Evolutionary conservation across 345 rosid species (phyloP).

Genomic region (Rhizophora mangle): DNA sequence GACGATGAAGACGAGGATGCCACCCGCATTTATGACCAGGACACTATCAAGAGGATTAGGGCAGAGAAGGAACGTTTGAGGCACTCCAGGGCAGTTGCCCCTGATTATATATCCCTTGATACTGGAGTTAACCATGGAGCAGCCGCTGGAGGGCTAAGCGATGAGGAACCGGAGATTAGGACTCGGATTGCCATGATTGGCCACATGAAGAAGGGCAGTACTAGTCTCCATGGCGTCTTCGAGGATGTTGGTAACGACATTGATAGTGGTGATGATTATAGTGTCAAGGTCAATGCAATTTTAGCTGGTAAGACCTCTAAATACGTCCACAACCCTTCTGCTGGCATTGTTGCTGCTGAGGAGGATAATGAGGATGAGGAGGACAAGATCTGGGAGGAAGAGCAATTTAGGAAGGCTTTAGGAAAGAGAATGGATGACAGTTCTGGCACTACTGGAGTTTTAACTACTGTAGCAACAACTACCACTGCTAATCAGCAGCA

Average conservation of each 20-base stretch:
- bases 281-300: neutral
- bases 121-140: conserved; percentile 38
- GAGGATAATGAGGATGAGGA: conserved; percentile 72
- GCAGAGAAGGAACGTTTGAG: conserved; percentile 66
- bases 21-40: conserved; percentile 40
- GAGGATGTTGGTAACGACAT: conserved; percentile 33
- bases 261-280: conserved; percentile 21
- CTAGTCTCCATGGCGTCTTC: conserved; percentile 61
- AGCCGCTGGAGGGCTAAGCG: conserved; percentile 60
- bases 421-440: conserved; percentile 84
- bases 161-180: conserved; percentile 70
- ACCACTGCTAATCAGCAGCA: conserved; percentile 30
- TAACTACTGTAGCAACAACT: conserved; percentile 22
- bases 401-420: conserved; percentile 80
- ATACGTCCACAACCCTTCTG: no score
- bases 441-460: conserved; percentile 31
- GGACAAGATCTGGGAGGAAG: conserved; percentile 90
- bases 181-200: conserved; percentile 58
- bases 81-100: conserved; percentile 55
- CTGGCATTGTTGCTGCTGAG: neutral
- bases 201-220: conserved; percentile 21
- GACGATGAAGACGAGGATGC: conserved; percentile 22
- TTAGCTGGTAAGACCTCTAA: no score
- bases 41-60: conserved; percentile 56
- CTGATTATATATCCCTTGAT: conserved; percentile 77